Evolutionary conservation across 495 filamentous ascomycete species (phyloP).

Genomic region (Halenospora varia): DNA sequence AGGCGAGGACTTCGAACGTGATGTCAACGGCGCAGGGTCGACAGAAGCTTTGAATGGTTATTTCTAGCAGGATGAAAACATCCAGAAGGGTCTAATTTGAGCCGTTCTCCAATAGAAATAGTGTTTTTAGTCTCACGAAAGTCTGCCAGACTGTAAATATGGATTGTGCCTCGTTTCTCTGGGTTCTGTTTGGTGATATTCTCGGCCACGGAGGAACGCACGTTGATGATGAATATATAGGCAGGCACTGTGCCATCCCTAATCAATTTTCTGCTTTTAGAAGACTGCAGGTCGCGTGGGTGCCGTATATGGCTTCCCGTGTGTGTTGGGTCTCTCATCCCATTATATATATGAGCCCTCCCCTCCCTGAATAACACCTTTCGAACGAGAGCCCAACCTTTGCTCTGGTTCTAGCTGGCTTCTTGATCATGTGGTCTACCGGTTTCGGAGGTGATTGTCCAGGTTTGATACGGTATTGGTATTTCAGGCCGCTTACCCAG

Average conservation of each 20-base stretch:
- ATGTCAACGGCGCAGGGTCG: constrained; percentile 13
- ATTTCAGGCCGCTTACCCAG: constrained; percentile 13
- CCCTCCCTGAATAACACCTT: constrained; percentile 16
- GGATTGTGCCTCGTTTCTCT: constrained; percentile 15
- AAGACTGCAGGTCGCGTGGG: constrained; percentile 16
- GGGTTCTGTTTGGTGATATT: constrained; percentile 17
- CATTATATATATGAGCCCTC: constrained; percentile 19
- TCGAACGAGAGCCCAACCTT: constrained; percentile 11
- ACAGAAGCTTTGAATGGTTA: constrained; percentile 15
- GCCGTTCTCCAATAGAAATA: constrained; percentile 14
- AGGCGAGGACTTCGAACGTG: constrained; percentile 13
- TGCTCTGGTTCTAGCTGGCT: constrained; percentile 11
- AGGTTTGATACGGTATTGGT: constrained; percentile 14
- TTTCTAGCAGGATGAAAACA: constrained; percentile 12
- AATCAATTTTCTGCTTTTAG: constrained; percentile 16
- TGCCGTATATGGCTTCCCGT: constrained; percentile 14
- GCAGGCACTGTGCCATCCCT: constrained; percentile 14
- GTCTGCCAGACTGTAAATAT: constrained; percentile 17
- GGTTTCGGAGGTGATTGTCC: constrained; percentile 12
- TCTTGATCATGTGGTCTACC: constrained; percentile 13
- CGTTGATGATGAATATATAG: constrained; percentile 14
- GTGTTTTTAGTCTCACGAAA: constrained; percentile 15
- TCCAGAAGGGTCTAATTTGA: constrained; percentile 13
- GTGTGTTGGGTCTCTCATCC: constrained; percentile 6
- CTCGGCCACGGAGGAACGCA: constrained; percentile 16